Conservation (phyloP, 2,329 filamentous ascomycete genomes). For the Colletotrichum lini region DNA sequence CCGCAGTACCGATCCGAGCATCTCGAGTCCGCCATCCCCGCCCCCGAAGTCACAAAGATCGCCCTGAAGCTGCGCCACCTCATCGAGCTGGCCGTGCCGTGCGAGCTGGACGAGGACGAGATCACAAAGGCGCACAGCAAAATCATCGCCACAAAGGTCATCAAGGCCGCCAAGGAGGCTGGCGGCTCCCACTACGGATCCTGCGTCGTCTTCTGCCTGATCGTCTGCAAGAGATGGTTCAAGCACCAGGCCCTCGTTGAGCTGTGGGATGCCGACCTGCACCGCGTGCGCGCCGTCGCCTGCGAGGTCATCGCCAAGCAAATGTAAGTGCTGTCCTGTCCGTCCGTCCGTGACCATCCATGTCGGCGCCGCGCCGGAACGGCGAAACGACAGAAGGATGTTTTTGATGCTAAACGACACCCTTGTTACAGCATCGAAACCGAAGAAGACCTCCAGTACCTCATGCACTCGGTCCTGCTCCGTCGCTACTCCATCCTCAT, state of each 20-base stretch:
- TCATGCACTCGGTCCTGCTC: slow-evolving; percentile 86
- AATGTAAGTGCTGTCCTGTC: slow-evolving; percentile 50
- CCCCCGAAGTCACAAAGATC: slow-evolving; percentile 88
- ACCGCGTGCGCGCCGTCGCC: slow-evolving; percentile 82
- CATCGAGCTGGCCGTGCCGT: slow-evolving; percentile 90
- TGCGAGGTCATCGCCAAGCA: slow-evolving; percentile 94
- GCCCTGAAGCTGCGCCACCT: slow-evolving; percentile 92
- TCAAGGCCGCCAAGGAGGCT: slow-evolving; percentile 85
- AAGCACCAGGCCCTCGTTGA: slow-evolving; percentile 83
- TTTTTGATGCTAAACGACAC: background rate
- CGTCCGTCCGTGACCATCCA: background rate
- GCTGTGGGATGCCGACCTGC: slow-evolving; percentile 92
- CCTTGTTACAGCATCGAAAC: slow-evolving; percentile 77
- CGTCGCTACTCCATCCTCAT: slow-evolving; percentile 89
- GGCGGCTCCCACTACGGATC: slow-evolving; percentile 81
- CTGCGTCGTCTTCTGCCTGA: slow-evolving; percentile 87
- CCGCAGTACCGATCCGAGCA: slow-evolving; percentile 72
- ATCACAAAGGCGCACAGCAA: slow-evolving; percentile 87
- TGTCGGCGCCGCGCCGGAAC: no score
- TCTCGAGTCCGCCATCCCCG: slow-evolving; percentile 77
- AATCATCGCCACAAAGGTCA: slow-evolving; percentile 85
- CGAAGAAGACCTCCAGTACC: slow-evolving; percentile 83
- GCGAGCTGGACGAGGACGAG: slow-evolving; percentile 83
- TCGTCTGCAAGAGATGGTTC: slow-evolving; percentile 83
- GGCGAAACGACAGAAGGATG: background rate